Conservation (phyloP, 768 basidiomycete species). For the Lentinula sp. region DNA sequence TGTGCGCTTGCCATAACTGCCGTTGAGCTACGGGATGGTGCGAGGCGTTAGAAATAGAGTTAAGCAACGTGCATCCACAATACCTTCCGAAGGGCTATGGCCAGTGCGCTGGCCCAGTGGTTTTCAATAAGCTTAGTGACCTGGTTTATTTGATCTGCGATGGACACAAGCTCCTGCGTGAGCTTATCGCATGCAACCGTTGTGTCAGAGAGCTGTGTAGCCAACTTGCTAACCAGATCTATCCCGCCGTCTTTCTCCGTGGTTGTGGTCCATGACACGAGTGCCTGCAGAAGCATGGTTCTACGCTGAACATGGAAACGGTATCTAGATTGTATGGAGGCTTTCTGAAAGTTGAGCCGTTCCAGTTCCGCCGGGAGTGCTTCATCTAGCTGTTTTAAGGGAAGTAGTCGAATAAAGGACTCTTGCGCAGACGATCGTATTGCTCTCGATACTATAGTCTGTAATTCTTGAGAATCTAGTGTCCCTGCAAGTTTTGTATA, state of each 20-base stretch:
- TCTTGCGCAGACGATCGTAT: constrained; percentile 65
- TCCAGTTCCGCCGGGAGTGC: constrained; percentile 54
- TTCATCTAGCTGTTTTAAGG: constrained; percentile 53
- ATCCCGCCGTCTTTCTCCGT: constrained; percentile 26
- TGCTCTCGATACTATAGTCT: constrained; percentile 64
- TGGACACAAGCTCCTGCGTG: constrained; percentile 48
- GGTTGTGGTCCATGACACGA: constrained; percentile 45
- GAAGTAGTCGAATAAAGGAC: constrained; percentile 65
- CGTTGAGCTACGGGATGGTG: constrained; percentile 43
- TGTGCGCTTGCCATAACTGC: constrained; percentile 61
- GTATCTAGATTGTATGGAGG: constrained; percentile 56
- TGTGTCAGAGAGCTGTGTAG: constrained; percentile 55
- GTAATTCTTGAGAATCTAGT: constrained; percentile 38
- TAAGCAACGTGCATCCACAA: not conserved
- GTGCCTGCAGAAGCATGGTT: constrained; percentile 65
- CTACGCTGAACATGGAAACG: constrained; percentile 61
- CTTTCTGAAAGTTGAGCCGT: constrained; percentile 47
- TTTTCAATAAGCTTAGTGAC: constrained; percentile 52
- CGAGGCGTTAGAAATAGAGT: not conserved
- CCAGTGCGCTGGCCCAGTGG: constrained; percentile 73
- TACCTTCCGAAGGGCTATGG: constrained; percentile 71
- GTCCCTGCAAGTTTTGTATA: not conserved
- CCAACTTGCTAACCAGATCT: constrained; percentile 34
- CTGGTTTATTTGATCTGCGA: constrained; percentile 60
- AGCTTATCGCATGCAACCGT: constrained; percentile 53